A percentile compares a stretch with the other conserved stretches of the same genome.
These are phyloP conservation scores for Candida adriatica DNA, from an alignment of 805 yeast genomes.

Conservation along the genomic window DNA sequence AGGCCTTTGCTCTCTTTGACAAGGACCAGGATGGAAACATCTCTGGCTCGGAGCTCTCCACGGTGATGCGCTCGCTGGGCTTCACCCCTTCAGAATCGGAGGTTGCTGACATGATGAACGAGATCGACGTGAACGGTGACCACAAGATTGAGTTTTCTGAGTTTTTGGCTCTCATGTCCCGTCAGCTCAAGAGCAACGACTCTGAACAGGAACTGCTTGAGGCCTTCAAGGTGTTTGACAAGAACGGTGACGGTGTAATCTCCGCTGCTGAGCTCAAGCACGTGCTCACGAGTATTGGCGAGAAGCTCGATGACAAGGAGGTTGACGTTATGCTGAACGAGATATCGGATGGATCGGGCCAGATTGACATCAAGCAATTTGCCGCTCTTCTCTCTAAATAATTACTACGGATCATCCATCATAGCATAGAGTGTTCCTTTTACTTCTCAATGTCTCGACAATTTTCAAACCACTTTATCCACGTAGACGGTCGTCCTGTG, in stretches of 20 bases:
- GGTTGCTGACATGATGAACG: constrained; percentile 94
- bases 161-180: constrained; percentile 68
- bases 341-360: constrained; percentile 95
- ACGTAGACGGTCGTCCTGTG: constrained; percentile 28
- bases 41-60: constrained; percentile 91
- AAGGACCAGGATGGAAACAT: constrained; percentile 96
- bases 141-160: constrained; percentile 82
- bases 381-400: constrained; percentile 81
- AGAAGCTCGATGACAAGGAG: constrained; percentile 91
- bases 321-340: constrained; percentile 96
- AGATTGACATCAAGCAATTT: constrained; percentile 94
- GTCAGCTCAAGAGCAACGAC: constrained; percentile 94
- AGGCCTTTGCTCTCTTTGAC: constrained; percentile 95
- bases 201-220: constrained; percentile 95
- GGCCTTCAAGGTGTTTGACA: constrained; percentile 96
- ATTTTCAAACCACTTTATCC: constrained; percentile 6
- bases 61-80: constrained; percentile 98
- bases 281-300: constrained; percentile 96
- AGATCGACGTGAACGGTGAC: constrained; percentile 92
- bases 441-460: neutral
- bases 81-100: constrained; percentile 96
- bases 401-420: neutral
- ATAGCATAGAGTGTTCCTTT: neutral
- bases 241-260: constrained; percentile 92
- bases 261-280: constrained; percentile 95